Conservation (phyloP, 2,329 filamentous ascomycete genomes). For the Capronia americana region DNA sequence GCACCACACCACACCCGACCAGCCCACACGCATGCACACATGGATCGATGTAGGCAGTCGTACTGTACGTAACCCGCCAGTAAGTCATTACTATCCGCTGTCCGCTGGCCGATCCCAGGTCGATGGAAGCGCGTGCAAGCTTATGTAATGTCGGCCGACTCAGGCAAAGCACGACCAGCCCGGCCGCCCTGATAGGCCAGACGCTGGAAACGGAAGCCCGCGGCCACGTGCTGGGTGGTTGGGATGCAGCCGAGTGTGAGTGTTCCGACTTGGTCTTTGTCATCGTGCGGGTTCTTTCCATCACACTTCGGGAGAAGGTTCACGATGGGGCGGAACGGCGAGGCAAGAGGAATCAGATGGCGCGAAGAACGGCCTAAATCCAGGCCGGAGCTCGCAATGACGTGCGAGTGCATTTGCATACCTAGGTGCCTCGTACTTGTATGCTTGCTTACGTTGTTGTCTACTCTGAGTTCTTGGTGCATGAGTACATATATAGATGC, state of each 20-base stretch:
- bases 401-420: not conserved
- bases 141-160: slow-evolving; percentile 14
- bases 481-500: too few species aligned
- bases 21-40: not conserved
- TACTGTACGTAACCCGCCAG: not conserved
- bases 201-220: slow-evolving; percentile 11
- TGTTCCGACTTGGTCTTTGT: slow-evolving; percentile 1
- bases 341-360: too few species aligned
- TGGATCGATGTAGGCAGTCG: too few species aligned
- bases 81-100: not conserved
- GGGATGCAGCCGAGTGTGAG: not conserved
- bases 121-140: slow-evolving; percentile 3
- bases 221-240: slow-evolving; percentile 15
- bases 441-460: not conserved
- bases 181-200: not conserved
- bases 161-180: not conserved
- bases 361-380: not conserved
- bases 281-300: not conserved
- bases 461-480: not conserved
- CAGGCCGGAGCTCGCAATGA: not conserved
- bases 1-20: not conserved
- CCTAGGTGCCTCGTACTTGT: too few species aligned
- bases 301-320: too few species aligned
- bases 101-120: not conserved
- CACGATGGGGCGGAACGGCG: too few species aligned